Conservation (phyloP, 2,329 filamentous ascomycete species). For the Exutisphaerella laricina region DNA sequence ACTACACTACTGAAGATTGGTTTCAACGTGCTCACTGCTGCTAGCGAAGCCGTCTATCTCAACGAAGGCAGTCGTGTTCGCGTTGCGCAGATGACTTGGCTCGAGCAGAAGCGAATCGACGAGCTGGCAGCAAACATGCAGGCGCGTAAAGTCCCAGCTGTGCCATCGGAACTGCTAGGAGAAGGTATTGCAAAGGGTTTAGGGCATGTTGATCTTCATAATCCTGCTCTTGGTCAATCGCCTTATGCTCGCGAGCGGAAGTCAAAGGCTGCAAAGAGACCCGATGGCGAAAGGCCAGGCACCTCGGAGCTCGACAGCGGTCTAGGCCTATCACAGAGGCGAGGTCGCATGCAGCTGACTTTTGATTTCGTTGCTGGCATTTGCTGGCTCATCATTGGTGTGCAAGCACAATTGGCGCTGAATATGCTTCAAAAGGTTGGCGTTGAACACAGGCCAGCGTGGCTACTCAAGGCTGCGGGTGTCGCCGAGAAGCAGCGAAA, state of each 20-base stretch:
- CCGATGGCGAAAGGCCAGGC: constrained; percentile 12
- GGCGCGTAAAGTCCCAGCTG: constrained; percentile 32
- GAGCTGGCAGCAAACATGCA: constrained; percentile 59
- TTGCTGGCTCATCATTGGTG: constrained; percentile 56
- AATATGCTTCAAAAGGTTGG: constrained; percentile 54
- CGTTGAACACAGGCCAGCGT: constrained; percentile 57
- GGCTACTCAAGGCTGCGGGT: constrained; percentile 53
- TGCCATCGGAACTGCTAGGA: constrained; percentile 41
- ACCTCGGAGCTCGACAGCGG: constrained; percentile 48
- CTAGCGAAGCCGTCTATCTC: constrained; percentile 90
- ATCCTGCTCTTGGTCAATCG: constrained; percentile 33
- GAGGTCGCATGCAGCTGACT: constrained; percentile 70
- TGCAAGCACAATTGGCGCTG: constrained; percentile 52
- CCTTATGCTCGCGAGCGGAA: constrained; percentile 66
- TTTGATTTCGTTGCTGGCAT: constrained; percentile 73
- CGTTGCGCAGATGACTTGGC: constrained; percentile 74
- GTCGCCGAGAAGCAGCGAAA: constrained; percentile 34
- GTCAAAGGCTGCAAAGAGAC: constrained; percentile 25
- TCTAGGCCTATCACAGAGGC: constrained; percentile 72
- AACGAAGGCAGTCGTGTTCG: constrained; percentile 79
- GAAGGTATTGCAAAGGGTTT: constrained; percentile 37
- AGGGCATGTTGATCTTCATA: constrained; percentile 32
- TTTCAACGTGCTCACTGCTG: constrained; percentile 83
- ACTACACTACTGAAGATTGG: constrained; percentile 80
- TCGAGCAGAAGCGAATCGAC: constrained; percentile 77